These are phyloP conservation scores for Cordyceps javanica DNA, from an alignment of 2,329 filamentous ascomycete species.

Conservation along the genomic window DNA sequence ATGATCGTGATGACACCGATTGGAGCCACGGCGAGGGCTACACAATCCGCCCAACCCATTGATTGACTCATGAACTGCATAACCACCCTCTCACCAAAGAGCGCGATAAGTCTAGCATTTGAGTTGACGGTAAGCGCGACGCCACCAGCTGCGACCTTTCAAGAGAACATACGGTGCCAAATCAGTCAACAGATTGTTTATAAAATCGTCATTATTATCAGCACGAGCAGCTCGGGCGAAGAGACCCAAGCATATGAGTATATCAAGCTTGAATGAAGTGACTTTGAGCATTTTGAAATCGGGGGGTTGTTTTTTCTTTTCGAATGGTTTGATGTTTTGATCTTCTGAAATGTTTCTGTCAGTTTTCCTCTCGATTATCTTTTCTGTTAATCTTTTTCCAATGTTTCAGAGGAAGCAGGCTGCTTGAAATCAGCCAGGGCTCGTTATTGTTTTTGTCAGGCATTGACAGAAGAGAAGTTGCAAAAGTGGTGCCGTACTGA, in stretches of 20 bases:
- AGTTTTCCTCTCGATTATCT: neutral
- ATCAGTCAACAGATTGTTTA: neutral
- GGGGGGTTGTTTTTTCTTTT: neutral
- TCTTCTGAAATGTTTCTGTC: neutral
- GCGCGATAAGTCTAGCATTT: slow-evolving; percentile 16
- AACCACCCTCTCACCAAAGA: slow-evolving; percentile 40
- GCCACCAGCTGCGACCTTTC: neutral
- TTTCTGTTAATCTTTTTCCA: neutral
- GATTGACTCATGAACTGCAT: slow-evolving; percentile 43
- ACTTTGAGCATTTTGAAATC: neutral
- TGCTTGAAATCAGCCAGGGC: too few species aligned
- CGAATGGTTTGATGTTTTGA: too few species aligned
- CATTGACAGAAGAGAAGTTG: neutral
- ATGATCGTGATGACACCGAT: slow-evolving; percentile 39
- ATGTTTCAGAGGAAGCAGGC: too few species aligned
- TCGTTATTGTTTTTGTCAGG: too few species aligned
- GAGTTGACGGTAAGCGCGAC: neutral
- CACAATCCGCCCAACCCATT: slow-evolving; percentile 32
- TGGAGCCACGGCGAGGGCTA: slow-evolving; percentile 41
- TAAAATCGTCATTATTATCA: neutral
- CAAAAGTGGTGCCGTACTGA: neutral
- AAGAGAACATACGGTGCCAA: neutral
- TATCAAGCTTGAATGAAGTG: neutral
- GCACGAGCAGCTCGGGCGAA: neutral
- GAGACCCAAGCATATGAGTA: neutral